Evolutionary conservation across 768 basidiomycete genomes (phyloP), one percentile per base, ranked within the genome.

Genomic region (Paxillus rubicundulus): DNA sequence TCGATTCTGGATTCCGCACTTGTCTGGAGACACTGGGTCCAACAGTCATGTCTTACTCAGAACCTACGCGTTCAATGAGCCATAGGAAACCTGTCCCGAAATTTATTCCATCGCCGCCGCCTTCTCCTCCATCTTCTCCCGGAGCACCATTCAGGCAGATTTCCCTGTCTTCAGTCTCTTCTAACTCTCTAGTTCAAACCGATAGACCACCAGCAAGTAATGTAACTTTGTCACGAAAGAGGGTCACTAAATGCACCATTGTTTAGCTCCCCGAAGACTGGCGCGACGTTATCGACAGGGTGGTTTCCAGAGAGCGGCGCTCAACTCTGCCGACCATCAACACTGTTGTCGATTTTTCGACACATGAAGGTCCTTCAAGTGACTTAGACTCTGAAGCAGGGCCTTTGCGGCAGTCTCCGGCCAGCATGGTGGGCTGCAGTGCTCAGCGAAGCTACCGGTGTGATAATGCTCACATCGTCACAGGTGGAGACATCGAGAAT

Each of bases 1-100:
- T 50, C 53, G 40, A 45, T 56, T 32, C 38, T 45, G 40, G 18
- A 48, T 38, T 50, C 55, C 27, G 37, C 49, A 47, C 44, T 28
- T 37, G 16, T 44, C 47, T 57, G 33, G 49, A 47, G 54, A 47
- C 42, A 33, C 40, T 38, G 47, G 56, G 50, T 39, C 36, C 30
- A 52, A 43, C 21, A 47, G 42, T 44, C 53, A 69, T 71, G 69
- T 59, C 65, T 39, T 63, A 58, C 39, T 52, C 45, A 54, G 70
- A 71, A 45, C 63, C 62, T 46, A 50, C 49, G 45, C 63, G 68
- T 54, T 68, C 65, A 42, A 81, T 80, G 79, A 85, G 81, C 66
- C 83, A 85, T 66, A 76, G 86, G 48, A 89, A 89, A 65, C 87
- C 87, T 30, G 85, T 80, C 37, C 87, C 87, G 3, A 69, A 70